phyloP scores from a whole-genome alignment of 2,329 filamentous ascomycete species.

The Didymella arachidicola region DNA sequence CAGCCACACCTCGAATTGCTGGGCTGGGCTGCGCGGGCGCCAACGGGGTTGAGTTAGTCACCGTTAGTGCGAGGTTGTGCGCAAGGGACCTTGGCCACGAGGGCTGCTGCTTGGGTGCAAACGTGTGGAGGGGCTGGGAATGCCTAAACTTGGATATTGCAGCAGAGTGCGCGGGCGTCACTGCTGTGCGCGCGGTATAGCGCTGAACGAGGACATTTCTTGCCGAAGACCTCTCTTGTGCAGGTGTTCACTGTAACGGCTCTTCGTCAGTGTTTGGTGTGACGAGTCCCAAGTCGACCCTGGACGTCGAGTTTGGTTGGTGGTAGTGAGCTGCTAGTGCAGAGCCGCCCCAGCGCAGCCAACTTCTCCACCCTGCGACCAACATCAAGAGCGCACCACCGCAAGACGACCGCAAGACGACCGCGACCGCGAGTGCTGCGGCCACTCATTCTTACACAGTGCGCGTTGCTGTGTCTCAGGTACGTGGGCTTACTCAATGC shows the following conservation, averaged over 20 bases:
- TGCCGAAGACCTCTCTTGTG: background rate
- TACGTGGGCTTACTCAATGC: background rate
- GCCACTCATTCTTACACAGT: slow-evolving; percentile 10
- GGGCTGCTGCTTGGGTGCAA: background rate
- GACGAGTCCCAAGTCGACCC: background rate
- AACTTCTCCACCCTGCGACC: background rate
- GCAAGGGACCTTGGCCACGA: slow-evolving; percentile 15
- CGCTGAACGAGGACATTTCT: background rate
- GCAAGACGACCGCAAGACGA: background rate
- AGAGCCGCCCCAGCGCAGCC: slow-evolving; percentile 5
- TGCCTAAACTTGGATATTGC: background rate
- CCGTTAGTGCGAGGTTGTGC: slow-evolving; percentile 12
- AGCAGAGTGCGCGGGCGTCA: background rate
- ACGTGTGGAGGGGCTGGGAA: slow-evolving; percentile 22
- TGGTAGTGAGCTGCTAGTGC: slow-evolving; percentile 7
- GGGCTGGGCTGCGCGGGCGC: slow-evolving; percentile 10
- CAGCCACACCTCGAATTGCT: slow-evolving; percentile 14
- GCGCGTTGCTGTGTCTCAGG: slow-evolving; percentile 1
- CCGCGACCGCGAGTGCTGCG: slow-evolving; percentile 7
- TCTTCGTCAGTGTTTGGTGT: background rate
- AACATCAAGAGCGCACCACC: background rate
- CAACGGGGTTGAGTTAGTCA: slow-evolving; percentile 4
- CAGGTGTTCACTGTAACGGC: background rate
- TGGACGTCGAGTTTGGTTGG: slow-evolving; percentile 4
- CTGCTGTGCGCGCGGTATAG: background rate